Base-by-base conservation (phyloP, 768 basidiomycete genomes). In the Omphalotus guepiniiformis region DNA sequence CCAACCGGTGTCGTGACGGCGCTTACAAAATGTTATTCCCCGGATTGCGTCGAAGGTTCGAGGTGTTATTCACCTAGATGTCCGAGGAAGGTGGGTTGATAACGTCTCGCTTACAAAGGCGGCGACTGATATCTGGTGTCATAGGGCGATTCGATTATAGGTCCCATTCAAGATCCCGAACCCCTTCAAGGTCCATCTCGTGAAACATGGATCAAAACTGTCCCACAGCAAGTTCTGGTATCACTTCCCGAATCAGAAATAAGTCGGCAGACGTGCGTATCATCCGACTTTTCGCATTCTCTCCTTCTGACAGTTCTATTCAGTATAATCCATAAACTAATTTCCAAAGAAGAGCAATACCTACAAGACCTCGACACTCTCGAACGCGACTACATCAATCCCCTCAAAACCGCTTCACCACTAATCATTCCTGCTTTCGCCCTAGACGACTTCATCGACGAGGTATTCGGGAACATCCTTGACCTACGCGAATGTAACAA, bases 1-100 rank as follows among this genome's bases (percentile, higher is more conserved):
- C 93, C 93, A 2, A 94, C 91, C 0, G 93, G 89, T 2, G 87
- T 99, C 5, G 78, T 93, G 56, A 95, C 92, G 2, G 80, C 85
- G 67, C 70, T 96, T 49, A 95, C 94, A 5, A 79, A 82, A 55
- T 99, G 96, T 63, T 97, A 95, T 65, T 82, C 86, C 1, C 83
- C 91, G 0, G 85, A 81, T 48, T 97, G 94, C 61, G 79, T 78
- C 30, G 92, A 92, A 25, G 90, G 85, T 22, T 66, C 69, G 9
- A 74, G 82, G 3, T 96, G 93, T 62, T 96, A 94, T 64, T 80
- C 91, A 2, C 85, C 79, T 64, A 73, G 79, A 6, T 96, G 93
- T 68, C 88, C 88, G 15, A 73, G 82, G 52, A 79, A 74, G 65
- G 86, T 85, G 52, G 39, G 61, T 49, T 21, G 23, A 26, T 35